Evolutionary conservation across 805 yeast species (phyloP).

Genomic region (Pichia scutulata): DNA sequence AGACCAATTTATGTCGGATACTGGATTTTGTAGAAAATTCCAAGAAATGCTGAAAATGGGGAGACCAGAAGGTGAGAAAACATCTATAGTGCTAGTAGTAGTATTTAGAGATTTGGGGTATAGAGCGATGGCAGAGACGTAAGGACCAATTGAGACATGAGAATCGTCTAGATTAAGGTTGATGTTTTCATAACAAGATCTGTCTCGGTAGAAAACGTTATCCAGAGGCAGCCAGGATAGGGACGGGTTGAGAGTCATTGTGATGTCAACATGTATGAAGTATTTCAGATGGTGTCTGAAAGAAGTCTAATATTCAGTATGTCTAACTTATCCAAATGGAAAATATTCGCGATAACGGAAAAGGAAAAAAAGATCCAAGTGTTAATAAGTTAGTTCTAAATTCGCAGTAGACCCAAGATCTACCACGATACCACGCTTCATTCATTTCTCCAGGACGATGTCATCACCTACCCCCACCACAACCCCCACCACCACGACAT

Average conservation of each 20-base stretch:
- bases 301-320: no score
- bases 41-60: conserved; percentile 29
- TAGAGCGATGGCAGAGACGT: conserved; percentile 50
- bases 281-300: no score
- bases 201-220: conserved; percentile 57
- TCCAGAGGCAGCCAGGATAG: conserved; percentile 70
- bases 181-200: conserved; percentile 44
- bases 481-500: conserved; percentile 11
- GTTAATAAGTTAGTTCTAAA: no score
- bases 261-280: no score
- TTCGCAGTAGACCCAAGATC: no score
- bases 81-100: conserved; percentile 15
- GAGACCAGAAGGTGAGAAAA: conserved; percentile 31
- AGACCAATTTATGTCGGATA: conserved; percentile 49
- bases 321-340: no score
- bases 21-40: conserved; percentile 41
- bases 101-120: conserved; percentile 25
- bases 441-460: no score
- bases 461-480: not conserved
- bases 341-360: no score
- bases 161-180: conserved; percentile 24
- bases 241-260: conserved; percentile 24
- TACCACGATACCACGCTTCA: no score
- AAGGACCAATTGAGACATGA: conserved; percentile 41
- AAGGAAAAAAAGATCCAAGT: no score